Evolutionary conservation across 2,329 filamentous ascomycete species (phyloP), one percentile per base, ranked within the genome.

Genomic region (Fusarium drepaniforme): DNA sequence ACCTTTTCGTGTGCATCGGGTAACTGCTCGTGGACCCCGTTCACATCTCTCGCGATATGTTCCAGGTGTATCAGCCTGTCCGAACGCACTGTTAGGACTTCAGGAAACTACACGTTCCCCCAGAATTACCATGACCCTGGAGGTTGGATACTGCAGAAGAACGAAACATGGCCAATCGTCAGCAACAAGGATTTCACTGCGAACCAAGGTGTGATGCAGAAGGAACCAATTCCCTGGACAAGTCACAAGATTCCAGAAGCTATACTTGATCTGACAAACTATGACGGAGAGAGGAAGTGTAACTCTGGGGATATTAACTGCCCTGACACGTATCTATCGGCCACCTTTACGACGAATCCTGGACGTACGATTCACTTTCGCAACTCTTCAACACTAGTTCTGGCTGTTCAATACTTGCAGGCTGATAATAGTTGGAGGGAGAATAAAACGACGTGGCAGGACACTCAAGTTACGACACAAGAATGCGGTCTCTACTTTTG

Each of bases 401-500:
- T 73, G 1, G 16, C 46, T 5, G 23, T 73, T 16, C 70, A 64
- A 3, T 51, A 61, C 15, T 6, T 76, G 1, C 16, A 44, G 1
- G 15, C 66, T 15, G 21, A 63, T n/a, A n/a, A 66, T 2, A 67
- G 25, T 4, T 76, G 65, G 63, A 8, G 5, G 3, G 8, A 66
- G 1, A 67, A 71, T 5, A 2, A 18, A 1, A 73, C 66, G 0
- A 7, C 13, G 0, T 75, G 73, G 74, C 35, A 75, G 5, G 7
- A 70, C 0, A 70, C 70, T 0, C 3, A 1, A 0, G 53, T 75
- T 3, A 59, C 15, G 0, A 51, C 66, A 3, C 25, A 53, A 2
- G 70, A 75, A 8, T 76, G 72, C 15, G 59, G 58, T 13, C 9
- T 76, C 1, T 68, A 60, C 5, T 40, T 75, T 13, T 76, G 72